These are phyloP conservation scores for Allomyces javanicus DNA, from an alignment of 192 early-diverging fungal species.

Conservation along the genomic window DNA sequence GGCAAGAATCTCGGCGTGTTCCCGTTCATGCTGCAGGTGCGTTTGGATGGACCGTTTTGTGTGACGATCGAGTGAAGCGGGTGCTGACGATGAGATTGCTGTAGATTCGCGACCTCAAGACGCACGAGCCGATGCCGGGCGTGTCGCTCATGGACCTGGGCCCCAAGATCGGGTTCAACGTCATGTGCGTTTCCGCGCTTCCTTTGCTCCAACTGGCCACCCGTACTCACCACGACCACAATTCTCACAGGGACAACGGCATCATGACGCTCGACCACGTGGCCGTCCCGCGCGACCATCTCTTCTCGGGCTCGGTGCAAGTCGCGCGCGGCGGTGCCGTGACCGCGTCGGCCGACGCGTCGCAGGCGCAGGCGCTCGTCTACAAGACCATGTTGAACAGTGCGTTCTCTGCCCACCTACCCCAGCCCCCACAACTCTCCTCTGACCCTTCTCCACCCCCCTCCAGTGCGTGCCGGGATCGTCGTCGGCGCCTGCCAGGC, in stretches of 20 bases:
- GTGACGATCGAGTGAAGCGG: too few species aligned
- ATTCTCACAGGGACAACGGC: conserved; percentile 62
- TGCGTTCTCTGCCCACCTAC: too few species aligned
- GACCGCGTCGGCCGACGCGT: conserved; percentile 41
- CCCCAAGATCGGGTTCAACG: conserved; percentile 53
- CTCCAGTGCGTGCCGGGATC: conserved; percentile 42
- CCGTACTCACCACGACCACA: too few species aligned
- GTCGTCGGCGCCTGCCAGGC: conserved; percentile 34
- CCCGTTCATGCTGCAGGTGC: conserved; percentile 57
- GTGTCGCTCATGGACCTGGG: conserved; percentile 20
- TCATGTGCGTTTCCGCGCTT: background rate
- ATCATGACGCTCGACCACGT: conserved; percentile 63
- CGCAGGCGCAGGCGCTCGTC: conserved; percentile 29
- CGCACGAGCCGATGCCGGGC: conserved; percentile 13
- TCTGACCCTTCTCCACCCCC: too few species aligned
- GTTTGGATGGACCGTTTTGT: too few species aligned
- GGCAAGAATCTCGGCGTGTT: conserved; percentile 60
- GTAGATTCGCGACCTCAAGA: conserved; percentile 17
- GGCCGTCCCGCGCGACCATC: conserved; percentile 53
- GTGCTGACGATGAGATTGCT: too few species aligned
- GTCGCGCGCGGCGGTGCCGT: conserved; percentile 52
- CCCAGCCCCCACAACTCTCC: too few species aligned
- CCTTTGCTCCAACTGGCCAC: too few species aligned
- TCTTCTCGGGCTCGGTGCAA: conserved; percentile 51
- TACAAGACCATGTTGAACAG: conserved; percentile 69